Percentiles rank a stretch among this genome's conserved stretches.
Evolutionary conservation across 2,329 filamentous ascomycete genomes (phyloP).

Genomic region (Alternaria viburni): DNA sequence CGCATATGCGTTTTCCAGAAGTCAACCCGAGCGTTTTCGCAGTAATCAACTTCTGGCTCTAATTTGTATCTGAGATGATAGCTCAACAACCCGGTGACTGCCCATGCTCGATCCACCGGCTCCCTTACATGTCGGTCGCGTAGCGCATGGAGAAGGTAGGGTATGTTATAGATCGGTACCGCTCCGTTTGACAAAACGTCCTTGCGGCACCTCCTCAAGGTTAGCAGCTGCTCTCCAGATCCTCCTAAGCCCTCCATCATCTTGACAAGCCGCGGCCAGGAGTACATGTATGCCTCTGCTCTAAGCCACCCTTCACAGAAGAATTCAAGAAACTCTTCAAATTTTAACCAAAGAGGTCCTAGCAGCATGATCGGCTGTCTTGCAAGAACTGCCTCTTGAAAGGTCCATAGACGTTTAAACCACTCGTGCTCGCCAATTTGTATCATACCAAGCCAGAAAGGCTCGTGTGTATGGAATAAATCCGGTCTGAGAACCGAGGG

Average conservation of each 20-base stretch:
- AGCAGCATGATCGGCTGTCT: background rate
- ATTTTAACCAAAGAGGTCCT: background rate
- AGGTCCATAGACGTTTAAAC: background rate
- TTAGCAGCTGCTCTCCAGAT: accelerated
- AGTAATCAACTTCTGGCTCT: background rate
- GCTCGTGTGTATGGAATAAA: accelerated
- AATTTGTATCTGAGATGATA: accelerated
- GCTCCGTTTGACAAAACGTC: accelerated
- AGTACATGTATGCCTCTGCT: background rate
- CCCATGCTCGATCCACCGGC: background rate
- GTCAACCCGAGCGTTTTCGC: background rate
- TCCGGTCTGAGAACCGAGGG: background rate
- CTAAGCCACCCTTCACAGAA: background rate
- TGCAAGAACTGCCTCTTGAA: background rate
- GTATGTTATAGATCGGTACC: accelerated
- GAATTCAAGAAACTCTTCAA: background rate
- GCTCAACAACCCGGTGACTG: background rate
- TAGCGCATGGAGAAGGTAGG: background rate
- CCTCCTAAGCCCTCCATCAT: accelerated
- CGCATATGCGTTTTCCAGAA: background rate
- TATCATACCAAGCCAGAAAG: background rate
- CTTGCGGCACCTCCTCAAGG: background rate
- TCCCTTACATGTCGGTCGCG: background rate
- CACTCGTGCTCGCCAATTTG: background rate
- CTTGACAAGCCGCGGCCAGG: background rate